Evolutionary conservation across 352 stramenopile genomes (phyloP), one percentile per base, ranked within the genome.

Genomic region (Thraustochytrium striatum): DNA sequence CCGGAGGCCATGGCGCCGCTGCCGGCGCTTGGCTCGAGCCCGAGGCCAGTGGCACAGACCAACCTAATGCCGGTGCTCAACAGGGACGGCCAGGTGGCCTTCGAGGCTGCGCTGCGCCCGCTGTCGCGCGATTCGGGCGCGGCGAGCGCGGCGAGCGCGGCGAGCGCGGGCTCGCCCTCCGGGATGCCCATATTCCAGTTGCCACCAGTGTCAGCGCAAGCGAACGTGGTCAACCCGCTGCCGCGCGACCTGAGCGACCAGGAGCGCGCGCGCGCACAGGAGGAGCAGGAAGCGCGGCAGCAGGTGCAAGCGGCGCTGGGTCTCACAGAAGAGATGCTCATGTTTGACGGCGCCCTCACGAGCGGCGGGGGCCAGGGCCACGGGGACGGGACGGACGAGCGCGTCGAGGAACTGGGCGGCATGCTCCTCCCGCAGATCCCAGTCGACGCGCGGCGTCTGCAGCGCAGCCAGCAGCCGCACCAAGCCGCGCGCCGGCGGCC

Each of bases 171-270:
- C 65, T n/a, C n/a, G n/a, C n/a, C n/a, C n/a, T n/a, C n/a, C n/a
- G n/a, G n/a, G n/a, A n/a, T 75, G 0, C 65, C 65, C 21, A 61
- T 75, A 21, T 75, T 75, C 36, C 44, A 75, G 65, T 43, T 75
- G 1, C 65, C 65, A 8, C 39, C 41, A 11, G 65, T 75, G 3
- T 5, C 65, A 19, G 7, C 16, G 21, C 30, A 38, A 5, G 30
- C 43, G 21, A 30, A 16, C 25, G 2, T 75, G 8, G 25, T 38
- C 43, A 75, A 75, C 36, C 43, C 65, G n/a, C 50, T 75, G 3
- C 65, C 65, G 8, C 39, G 36, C 8, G 65, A 75, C 41, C 65
- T 43, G 11, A 70, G 41, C 50, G 65, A 75, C 30, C 41, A 75
- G 41, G 65, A 75, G 65, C 7, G 32, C 0, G 52, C 65, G 3